phyloP scores from a whole-genome alignment of 345 rosid species.

The Viola odorata region DNA sequence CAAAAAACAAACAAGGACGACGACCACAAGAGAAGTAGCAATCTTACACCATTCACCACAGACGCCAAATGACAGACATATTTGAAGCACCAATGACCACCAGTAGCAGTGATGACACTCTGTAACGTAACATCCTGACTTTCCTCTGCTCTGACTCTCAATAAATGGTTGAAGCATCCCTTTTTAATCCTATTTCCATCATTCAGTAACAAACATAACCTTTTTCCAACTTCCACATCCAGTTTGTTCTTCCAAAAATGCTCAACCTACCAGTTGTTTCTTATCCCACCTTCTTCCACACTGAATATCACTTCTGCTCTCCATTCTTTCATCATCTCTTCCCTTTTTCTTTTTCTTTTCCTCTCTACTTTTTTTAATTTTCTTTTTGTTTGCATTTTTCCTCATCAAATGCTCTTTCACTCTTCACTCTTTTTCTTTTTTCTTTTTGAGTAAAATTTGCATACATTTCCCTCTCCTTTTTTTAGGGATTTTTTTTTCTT shows the following conservation, averaged over 20 bases:
- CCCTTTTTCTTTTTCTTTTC: slow-evolving; percentile 6
- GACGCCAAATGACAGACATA: slow-evolving; percentile 28
- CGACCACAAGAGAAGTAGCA: slow-evolving; percentile 32
- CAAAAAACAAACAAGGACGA: slow-evolving; percentile 14
- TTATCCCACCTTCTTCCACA: background rate
- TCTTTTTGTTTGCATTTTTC: slow-evolving; percentile 8
- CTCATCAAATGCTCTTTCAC: slow-evolving; percentile 8
- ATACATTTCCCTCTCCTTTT: slow-evolving; percentile 12
- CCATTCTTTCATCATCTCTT: background rate
- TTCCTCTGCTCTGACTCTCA: slow-evolving; percentile 29
- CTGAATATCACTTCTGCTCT: background rate
- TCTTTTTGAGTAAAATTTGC: slow-evolving; percentile 9
- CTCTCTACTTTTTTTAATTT: slow-evolving; percentile 9
- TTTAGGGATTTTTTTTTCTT: slow-evolving; percentile 1
- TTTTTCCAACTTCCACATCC: slow-evolving; percentile 3
- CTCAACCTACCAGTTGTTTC: background rate
- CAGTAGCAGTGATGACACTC: slow-evolving; percentile 39
- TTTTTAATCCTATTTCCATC: slow-evolving; percentile 13
- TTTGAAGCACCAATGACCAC: slow-evolving; percentile 32
- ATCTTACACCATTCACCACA: slow-evolving; percentile 48
- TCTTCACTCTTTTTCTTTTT: slow-evolving; percentile 14
- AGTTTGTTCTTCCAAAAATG: background rate
- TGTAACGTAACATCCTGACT: slow-evolving; percentile 26
- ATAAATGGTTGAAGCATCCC: slow-evolving; percentile 26
- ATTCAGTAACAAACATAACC: slow-evolving; percentile 13